Evolutionary conservation across 2,329 filamentous ascomycete species (phyloP).

Genomic region (Fusarium bulbicola): DNA sequence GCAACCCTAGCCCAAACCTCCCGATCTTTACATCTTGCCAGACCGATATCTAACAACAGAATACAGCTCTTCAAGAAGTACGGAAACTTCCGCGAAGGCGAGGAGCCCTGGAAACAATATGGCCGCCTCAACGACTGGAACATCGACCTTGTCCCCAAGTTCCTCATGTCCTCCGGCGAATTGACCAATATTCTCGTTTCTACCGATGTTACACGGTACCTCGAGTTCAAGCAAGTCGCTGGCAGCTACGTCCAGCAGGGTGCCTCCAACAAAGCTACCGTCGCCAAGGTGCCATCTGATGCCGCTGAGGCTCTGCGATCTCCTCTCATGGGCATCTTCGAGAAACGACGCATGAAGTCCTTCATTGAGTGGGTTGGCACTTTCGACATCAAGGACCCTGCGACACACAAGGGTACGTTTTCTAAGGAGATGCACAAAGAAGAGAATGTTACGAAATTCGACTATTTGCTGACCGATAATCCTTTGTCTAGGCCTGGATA

Average conservation of each 20-base stretch:
- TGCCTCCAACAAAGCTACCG: slow-evolving; percentile 80
- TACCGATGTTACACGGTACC: slow-evolving; percentile 88
- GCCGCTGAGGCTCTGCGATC: slow-evolving; percentile 90
- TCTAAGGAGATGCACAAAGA: background rate
- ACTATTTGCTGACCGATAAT: slow-evolving; percentile 21
- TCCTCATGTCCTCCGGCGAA: slow-evolving; percentile 98
- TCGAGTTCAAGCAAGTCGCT: slow-evolving; percentile 93
- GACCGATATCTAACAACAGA: slow-evolving; percentile 35
- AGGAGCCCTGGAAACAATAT: slow-evolving; percentile 98
- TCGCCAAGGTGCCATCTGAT: slow-evolving; percentile 97
- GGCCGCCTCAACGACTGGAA: slow-evolving; percentile 98
- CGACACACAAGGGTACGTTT: slow-evolving; percentile 85
- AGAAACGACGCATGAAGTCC: slow-evolving; percentile 96
- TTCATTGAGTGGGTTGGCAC: slow-evolving; percentile 96
- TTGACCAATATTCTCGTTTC: slow-evolving; percentile 98
- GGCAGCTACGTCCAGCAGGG: slow-evolving; percentile 97
- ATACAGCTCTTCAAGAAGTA: slow-evolving; percentile 94
- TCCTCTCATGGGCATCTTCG: slow-evolving; percentile 95
- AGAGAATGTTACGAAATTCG: background rate
- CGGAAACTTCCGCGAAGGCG: slow-evolving; percentile 79
- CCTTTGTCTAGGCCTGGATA: slow-evolving; percentile 72
- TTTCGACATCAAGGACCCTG: slow-evolving; percentile 82
- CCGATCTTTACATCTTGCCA: slow-evolving; percentile 23
- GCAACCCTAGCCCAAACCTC: slow-evolving; percentile 39
- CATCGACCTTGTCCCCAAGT: slow-evolving; percentile 97